Base-by-base conservation (phyloP, 306 rosid species). In the Herpetospermum pedunculosum region DNA sequence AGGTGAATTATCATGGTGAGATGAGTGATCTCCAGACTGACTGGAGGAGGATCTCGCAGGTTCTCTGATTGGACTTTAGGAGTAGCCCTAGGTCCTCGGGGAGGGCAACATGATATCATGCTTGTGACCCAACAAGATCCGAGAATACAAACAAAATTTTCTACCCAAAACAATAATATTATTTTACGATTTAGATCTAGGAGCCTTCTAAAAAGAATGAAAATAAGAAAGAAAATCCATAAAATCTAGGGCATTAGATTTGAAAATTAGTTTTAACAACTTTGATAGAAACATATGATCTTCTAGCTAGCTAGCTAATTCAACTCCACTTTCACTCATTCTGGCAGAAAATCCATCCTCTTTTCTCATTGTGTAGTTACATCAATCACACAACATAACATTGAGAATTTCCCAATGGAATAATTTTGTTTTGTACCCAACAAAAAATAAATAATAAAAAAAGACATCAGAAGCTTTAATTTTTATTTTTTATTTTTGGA, bases 341-440 rank as follows among this genome's bases (percentile, higher is more conserved):
- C 25, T 68, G 54, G 38, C 73, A 68, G 2, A 43, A 64, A 68
- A 68, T 25, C 73, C 73, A 68, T 41, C 72, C 10, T 21, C 32
- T 38, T 64, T 23, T 40, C 35, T 68, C 73, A 44, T 68, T 43
- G 73, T 68, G 8, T 68, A 8, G 73, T 68, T 68, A 43, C 73
- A 68, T 68, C 73, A 68, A 43, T 68, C 73, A 68, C 21, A 40
- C 23, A 41, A 25, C 53, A 25, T 15, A 68, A 68, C 73, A 43
- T 41, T 68, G 55, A 43, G 73, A 68, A 68, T 67, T 67, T 68
- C 54, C 73, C 73, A 44, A 68, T 68, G 73, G 73, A 68, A 68
- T 68, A 68, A 13, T 44, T 68, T 15, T 23, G 38, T 68, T 67
- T 43, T 41, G 26, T 19, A 64, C 30, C 30, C 43, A 60, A 34